These are phyloP conservation scores for Aspergillus ostianus DNA, from an alignment of 495 filamentous ascomycete species.

Conservation along the genomic window DNA sequence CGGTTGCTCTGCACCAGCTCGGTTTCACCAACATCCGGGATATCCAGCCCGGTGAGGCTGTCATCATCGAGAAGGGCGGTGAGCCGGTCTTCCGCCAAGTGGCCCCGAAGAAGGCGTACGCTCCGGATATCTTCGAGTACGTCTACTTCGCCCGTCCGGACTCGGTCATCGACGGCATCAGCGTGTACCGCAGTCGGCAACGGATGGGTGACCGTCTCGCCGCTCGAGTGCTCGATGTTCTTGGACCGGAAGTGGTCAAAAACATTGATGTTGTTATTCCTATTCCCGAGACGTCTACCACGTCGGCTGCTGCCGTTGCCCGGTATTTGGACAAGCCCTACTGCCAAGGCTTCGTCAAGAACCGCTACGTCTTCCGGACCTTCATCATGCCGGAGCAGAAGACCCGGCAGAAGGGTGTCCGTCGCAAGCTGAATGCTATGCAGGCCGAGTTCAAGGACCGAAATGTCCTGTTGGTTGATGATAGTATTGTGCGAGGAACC, in stretches of 20 bases:
- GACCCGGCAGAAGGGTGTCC: conserved; percentile 66
- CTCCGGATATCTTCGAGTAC: conserved; percentile 95
- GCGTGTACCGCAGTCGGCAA: conserved; percentile 81
- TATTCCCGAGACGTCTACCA: conserved; percentile 84
- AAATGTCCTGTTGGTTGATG: conserved; percentile 85
- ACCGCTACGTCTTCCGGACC: conserved; percentile 92
- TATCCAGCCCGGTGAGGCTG: conserved; percentile 87
- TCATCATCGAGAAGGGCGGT: conserved; percentile 85
- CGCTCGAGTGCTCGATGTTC: conserved; percentile 67
- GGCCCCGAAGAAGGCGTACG: conserved; percentile 65
- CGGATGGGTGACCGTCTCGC: conserved; percentile 92
- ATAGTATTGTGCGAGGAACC: conserved; percentile 91
- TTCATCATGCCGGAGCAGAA: conserved; percentile 94
- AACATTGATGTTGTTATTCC: conserved; percentile 91
- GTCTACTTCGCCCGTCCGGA: conserved; percentile 77
- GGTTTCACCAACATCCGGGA: conserved; percentile 81
- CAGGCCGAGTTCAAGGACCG: conserved; percentile 81
- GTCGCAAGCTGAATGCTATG: conserved; percentile 72
- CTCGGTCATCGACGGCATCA: conserved; percentile 89
- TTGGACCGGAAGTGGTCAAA: conserved; percentile 72
- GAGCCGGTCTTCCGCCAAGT: conserved; percentile 76
- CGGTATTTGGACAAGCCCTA: conserved; percentile 76
- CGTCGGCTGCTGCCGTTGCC: conserved; percentile 77
- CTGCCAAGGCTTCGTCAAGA: conserved; percentile 87
- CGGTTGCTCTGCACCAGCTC: conserved; percentile 82